Percentiles rank a stretch among this genome's conserved stretches.
These are phyloP conservation scores for Phalaenopsis equestris DNA, from an alignment of 106 monocot species.

Conservation along the genomic window DNA sequence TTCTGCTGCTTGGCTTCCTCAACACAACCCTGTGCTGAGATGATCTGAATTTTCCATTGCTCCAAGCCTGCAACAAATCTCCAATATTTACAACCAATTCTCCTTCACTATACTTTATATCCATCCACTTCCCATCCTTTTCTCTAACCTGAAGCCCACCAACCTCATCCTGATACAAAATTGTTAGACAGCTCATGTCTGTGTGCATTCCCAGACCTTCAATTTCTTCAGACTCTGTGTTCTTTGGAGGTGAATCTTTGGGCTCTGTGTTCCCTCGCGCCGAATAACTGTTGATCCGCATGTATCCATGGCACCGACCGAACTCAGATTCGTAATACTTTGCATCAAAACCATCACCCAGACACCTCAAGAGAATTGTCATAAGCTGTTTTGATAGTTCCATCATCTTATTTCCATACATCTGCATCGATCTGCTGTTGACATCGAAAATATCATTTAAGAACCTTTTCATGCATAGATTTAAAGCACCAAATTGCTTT, in stretches of 20 bases:
- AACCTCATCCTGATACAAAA: conserved; percentile 37
- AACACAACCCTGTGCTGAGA: conserved; percentile 37
- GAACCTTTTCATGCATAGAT: background rate
- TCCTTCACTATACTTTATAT: conserved; percentile 18
- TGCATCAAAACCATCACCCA: conserved; percentile 20
- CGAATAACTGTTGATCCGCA: conserved; percentile 36
- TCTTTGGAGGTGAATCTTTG: conserved; percentile 1
- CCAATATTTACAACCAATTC: conserved; percentile 40
- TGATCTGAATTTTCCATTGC: conserved; percentile 36
- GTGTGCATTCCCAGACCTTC: conserved; percentile 63
- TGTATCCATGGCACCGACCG: conserved; percentile 40
- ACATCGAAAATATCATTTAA: background rate
- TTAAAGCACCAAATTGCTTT: too few species aligned
- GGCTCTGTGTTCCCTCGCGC: too few species aligned
- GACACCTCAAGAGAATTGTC: conserved; percentile 21
- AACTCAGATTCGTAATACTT: conserved; percentile 35
- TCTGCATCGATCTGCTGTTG: conserved; percentile 21
- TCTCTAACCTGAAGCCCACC: conserved; percentile 43
- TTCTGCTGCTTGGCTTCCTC: conserved; percentile 1
- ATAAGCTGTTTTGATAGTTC: conserved; percentile 29
- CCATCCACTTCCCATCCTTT: conserved; percentile 32
- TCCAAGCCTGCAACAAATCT: conserved; percentile 54
- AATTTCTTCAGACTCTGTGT: conserved; percentile 1
- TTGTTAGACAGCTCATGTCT: conserved; percentile 56
- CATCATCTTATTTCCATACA: conserved; percentile 38